Conservation (phyloP, 805 yeast genomes). For the Starmerella cellae region DNA sequence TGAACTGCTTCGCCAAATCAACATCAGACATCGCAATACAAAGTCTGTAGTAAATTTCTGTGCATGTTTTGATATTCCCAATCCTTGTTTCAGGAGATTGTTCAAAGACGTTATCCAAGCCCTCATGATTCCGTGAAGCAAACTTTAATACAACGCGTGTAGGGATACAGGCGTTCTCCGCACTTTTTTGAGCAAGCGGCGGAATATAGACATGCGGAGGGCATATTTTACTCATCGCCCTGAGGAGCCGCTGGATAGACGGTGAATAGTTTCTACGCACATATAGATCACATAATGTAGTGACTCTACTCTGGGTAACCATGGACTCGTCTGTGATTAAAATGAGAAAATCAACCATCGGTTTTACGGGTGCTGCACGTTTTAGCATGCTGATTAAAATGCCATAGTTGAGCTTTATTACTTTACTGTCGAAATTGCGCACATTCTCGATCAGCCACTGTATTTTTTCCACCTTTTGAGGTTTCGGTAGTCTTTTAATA, state of each 20-base stretch:
- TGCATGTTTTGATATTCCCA: not conserved
- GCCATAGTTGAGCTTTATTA: slow-evolving; percentile 9
- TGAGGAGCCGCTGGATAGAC: slow-evolving; percentile 13
- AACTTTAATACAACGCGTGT: not conserved
- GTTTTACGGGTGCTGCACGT: slow-evolving; percentile 7
- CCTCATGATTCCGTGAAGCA: not conserved
- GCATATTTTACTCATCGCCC: slow-evolving; percentile 2
- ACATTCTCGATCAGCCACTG: slow-evolving; percentile 13
- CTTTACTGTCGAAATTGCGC: slow-evolving; percentile 2
- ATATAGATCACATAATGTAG: slow-evolving; percentile 6
- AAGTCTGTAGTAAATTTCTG: slow-evolving; percentile 4
- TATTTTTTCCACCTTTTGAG: slow-evolving; percentile 6
- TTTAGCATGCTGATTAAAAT: slow-evolving; percentile 11
- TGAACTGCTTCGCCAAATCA: slow-evolving; percentile 9
- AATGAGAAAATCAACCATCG: slow-evolving; percentile 7
- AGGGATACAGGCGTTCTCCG: slow-evolving; percentile 3
- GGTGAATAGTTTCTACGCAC: slow-evolving; percentile 7
- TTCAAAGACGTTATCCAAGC: not conserved
- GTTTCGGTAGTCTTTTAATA: slow-evolving; percentile 8
- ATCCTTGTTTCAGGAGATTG: slow-evolving; percentile 8
- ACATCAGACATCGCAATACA: not conserved
- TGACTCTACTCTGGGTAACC: slow-evolving; percentile 15
- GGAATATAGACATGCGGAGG: slow-evolving; percentile 9
- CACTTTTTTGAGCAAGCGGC: slow-evolving; percentile 10
- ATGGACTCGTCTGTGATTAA: slow-evolving; percentile 6